Conservation (phyloP, 2,329 filamentous ascomycete genomes). For the Erysiphe neolycopersici region DNA sequence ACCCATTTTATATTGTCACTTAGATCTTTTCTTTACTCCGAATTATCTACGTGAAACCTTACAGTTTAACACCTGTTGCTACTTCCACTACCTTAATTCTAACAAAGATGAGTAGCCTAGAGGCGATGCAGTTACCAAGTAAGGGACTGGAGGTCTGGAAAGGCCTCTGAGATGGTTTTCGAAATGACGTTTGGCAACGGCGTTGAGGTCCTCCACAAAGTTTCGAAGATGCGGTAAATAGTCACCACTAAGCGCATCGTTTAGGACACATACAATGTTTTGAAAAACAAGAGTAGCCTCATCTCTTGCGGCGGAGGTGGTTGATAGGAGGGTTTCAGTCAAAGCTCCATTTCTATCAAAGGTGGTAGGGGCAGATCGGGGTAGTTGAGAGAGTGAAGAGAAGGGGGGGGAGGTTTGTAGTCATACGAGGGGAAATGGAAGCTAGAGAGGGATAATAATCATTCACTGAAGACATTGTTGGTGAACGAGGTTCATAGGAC, state of each 20-base stretch:
- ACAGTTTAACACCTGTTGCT: too few relatives aligned
- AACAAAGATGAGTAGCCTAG: too few relatives aligned
- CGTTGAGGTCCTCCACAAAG: neutral
- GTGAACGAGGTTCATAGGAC: too few relatives aligned
- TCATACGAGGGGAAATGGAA: neutral
- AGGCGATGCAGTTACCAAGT: neutral
- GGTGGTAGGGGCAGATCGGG: neutral
- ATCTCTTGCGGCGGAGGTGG: neutral
- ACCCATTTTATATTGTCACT: too few relatives aligned
- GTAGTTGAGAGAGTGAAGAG: too few relatives aligned
- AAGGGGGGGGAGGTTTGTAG: neutral
- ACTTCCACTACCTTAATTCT: too few relatives aligned
- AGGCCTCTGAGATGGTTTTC: neutral
- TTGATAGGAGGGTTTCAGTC: neutral
- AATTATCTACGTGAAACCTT: too few relatives aligned
- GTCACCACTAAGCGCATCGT: neutral
- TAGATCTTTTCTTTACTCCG: too few relatives aligned
- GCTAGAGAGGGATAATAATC: too few relatives aligned
- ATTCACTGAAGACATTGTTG: too few relatives aligned
- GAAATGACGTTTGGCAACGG: neutral
- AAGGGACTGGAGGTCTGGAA: neutral
- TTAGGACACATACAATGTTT: neutral
- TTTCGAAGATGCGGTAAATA: neutral
- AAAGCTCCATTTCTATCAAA: neutral
- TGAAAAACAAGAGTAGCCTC: neutral